Evolutionary conservation across 1,284 basidiomycete genomes (phyloP).

Genomic region (Rhodotorula sp.): DNA sequence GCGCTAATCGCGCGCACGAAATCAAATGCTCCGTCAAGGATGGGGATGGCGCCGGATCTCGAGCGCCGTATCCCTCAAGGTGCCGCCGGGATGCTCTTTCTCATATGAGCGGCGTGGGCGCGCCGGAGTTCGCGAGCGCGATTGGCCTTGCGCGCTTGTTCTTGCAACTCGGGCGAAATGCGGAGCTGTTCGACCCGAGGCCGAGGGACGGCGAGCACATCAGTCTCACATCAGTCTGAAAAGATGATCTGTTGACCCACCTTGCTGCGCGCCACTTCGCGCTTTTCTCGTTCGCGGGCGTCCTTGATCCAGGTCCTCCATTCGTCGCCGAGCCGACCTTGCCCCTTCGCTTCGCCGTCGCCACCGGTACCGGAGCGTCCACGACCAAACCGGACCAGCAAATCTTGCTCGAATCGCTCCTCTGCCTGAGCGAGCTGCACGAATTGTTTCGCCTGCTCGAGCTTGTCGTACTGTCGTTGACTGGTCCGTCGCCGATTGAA

Average conservation of each 20-base stretch:
- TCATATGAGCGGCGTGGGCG: neutral
- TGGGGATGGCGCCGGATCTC: neutral
- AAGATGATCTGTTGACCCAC: neutral
- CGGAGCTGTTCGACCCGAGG: neutral
- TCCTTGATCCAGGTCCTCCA: slow-evolving; percentile 9
- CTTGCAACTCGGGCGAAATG: slow-evolving; percentile 4
- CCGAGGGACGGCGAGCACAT: too few species aligned
- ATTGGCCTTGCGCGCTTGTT: neutral
- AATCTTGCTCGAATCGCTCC: slow-evolving; percentile 55
- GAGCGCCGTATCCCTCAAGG: too few species aligned
- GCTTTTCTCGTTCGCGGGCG: slow-evolving; percentile 4
- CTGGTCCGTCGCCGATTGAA: slow-evolving; percentile 57
- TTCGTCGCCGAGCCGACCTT: slow-evolving; percentile 3
- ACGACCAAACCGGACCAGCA: neutral
- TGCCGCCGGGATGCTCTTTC: neutral
- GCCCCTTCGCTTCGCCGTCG: neutral
- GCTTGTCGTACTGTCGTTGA: slow-evolving; percentile 52
- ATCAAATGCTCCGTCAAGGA: neutral
- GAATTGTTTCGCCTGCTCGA: slow-evolving; percentile 38
- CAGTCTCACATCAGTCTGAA: neutral
- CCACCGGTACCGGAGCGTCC: neutral
- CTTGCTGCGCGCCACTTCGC: slow-evolving; percentile 12
- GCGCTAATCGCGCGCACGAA: neutral
- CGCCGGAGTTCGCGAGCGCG: neutral
- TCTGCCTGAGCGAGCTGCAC: slow-evolving; percentile 54